Base-by-base conservation (phyloP, 768 basidiomycete genomes). In the Phaeotremella skinneri region DNA sequence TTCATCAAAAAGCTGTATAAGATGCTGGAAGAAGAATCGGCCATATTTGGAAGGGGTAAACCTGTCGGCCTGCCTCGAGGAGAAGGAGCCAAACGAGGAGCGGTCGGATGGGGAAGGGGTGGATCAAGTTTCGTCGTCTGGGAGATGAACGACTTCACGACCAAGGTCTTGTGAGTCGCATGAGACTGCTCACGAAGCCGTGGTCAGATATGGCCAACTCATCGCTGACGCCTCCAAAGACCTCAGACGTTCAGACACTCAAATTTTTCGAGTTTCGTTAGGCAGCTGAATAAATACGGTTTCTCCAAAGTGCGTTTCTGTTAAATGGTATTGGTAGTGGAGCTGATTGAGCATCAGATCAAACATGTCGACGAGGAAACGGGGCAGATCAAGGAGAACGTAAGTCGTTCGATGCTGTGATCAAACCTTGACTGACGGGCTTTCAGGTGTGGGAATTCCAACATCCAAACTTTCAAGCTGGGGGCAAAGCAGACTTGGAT, bases 231-330 rank as follows among this genome's bases (percentile, higher is more conserved):
- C 7, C 20, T 9, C n/a, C 16, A 37, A 14, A 73, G 71, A 37
- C 71, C 72, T 0, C 74, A 75, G 39, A 73, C 70, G 2, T 76
- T 76, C 58, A 58, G 75, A 13, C 75, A 76, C 62, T 74, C 70
- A 45, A 77, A 94, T 86, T 94, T 96, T 76, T 90, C 89, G 13
- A 90, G 88, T 70, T 94, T 96, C 75, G 90, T 93, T 54, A 85
- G 92, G 64, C 91, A 94, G 74, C 83, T 93, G 63, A 93, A 94
- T 81, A 93, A 93, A 89, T 94, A 92, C 70, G 91, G 90, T 26
- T 94, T 93, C 78, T 90, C 91, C 80, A 93, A 93, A 61, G 70
- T 70, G 34, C n/a, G 66, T 53, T 39, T 37, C 34, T 17, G 49
- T 20, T 41, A 27, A 6, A 47, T 30, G 5, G 21, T 32, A 27